Conservation (phyloP, 169 alveolate genomes). For the Plasmodium malariae region DNA sequence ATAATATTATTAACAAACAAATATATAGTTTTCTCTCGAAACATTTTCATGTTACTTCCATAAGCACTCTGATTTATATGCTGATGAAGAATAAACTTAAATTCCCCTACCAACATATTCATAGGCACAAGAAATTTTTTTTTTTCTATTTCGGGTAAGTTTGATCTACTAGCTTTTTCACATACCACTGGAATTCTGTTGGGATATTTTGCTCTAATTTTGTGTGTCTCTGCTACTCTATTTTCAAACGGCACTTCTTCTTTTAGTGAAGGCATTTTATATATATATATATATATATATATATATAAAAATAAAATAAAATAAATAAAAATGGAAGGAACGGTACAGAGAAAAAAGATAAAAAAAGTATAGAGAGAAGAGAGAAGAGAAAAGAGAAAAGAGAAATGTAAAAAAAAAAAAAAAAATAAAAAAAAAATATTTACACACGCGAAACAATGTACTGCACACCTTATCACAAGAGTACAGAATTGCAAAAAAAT, state of each 20-base stretch:
- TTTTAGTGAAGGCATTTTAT: constrained; percentile 69
- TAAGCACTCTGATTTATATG: constrained; percentile 84
- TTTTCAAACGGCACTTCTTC: constrained; percentile 81
- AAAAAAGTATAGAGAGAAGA: background rate
- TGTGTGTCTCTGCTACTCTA: constrained; percentile 89
- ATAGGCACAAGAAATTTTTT: constrained; percentile 88
- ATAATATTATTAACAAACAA: constrained; percentile 86
- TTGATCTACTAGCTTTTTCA: constrained; percentile 81
- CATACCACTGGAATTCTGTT: constrained; percentile 94
- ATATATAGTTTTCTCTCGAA: constrained; percentile 86
- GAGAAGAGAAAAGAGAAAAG: background rate
- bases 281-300: no score
- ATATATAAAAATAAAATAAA: no score
- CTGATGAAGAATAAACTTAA: constrained; percentile 91
- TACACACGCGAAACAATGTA: no score
- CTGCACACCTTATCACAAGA: no score
- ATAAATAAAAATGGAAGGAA: background rate
- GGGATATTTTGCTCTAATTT: constrained; percentile 89
- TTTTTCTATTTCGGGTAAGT: constrained; percentile 75
- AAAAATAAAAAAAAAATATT: no score
- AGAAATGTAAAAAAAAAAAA: no score
- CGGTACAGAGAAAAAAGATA: background rate
- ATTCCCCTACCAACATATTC: constrained; percentile 92
- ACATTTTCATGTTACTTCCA: constrained; percentile 74
- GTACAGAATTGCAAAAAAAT: no score